These are phyloP conservation scores for Blastobotrys serpentis DNA, from an alignment of 1,139 yeast genomes.

Conservation along the genomic window DNA sequence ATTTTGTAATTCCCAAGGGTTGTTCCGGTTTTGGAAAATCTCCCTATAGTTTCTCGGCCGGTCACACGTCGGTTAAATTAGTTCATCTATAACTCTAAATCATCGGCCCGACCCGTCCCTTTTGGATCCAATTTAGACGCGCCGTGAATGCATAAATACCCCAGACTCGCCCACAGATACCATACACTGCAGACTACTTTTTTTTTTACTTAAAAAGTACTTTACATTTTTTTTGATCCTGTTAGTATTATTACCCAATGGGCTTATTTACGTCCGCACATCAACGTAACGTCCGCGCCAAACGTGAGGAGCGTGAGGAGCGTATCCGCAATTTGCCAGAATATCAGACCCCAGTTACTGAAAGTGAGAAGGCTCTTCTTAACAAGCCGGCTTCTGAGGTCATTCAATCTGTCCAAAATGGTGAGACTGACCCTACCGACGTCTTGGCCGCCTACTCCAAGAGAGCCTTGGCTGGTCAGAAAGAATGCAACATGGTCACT, in stretches of 20 bases:
- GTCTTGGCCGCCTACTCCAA: constrained; percentile 43
- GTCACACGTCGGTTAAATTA: constrained; percentile 1
- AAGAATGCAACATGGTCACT: constrained; percentile 39
- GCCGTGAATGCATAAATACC: constrained; percentile 6
- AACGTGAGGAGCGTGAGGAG: constrained; percentile 38
- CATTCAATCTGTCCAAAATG: constrained; percentile 35
- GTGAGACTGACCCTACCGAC: constrained; percentile 35
- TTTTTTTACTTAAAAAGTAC: background rate
- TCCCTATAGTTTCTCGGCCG: too few species aligned
- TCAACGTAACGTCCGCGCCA: constrained; percentile 28
- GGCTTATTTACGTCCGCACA: constrained; percentile 17
- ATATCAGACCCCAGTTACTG: constrained; percentile 38
- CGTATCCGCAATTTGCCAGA: constrained; percentile 38
- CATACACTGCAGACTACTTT: constrained; percentile 1
- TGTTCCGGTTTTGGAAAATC: too few species aligned
- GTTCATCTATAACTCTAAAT: background rate
- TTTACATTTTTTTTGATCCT: background rate
- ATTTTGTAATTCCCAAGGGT: too few species aligned
- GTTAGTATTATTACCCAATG: background rate
- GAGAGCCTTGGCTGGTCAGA: constrained; percentile 40
- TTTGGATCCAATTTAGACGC: background rate
- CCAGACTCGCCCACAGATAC: constrained; percentile 8
- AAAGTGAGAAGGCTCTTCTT: constrained; percentile 34
- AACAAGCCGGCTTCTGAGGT: constrained; percentile 32
- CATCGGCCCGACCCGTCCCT: background rate